Base-by-base conservation (phyloP, 1,284 basidiomycete genomes). In the Puccinia triticina region DNA sequence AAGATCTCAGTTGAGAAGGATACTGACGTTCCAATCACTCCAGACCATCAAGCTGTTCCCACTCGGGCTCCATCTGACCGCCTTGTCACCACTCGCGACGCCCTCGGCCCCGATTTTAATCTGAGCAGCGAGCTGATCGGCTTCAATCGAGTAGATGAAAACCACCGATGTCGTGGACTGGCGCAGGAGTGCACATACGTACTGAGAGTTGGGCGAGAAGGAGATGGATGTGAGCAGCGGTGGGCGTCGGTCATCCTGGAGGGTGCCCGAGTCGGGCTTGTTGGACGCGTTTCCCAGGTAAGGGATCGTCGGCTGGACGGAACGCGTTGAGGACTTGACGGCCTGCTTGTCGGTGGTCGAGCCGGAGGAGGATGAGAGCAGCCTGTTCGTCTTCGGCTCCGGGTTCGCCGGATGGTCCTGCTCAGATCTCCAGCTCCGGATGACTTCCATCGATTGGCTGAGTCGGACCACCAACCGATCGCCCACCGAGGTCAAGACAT, bases 21-120 rank as follows among this genome's bases (percentile, higher is more conserved):
- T n/a, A 79, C 77, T 55, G 23, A 79, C 77, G 37, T 66, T 66
- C 77, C 77, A 79, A 43, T 79, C 77, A 55, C 66, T 71, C 77
- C 77, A 79, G 26, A 79, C n/a, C 66, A 79, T 69, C 50, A 79
- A 69, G 48, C 77, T 69, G 53, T 59, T 37, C 21, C 66, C 66
- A 71, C 48, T 69, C 16, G 66, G 66, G 37, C 66, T 71, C 77
- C 77, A 79, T 71, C 50, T 71, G 40, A 79, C 10, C 21, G 77
- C 77, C 55, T 71, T 69, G 10, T 79, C 77, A 2, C 77, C 66
- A 71, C 37, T 72, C 37, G 77, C 77, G 40, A 79, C 77, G 21
- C 77, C 77, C 66, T 79, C 77, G 32, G 77, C 77, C 4, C 77
- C 77, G 14, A 71, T 66, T 57, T 79, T 40, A 26, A 79, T 79